Base-by-base conservation (phyloP, 2,329 filamentous ascomycete species). In the Bretziella fagacearum region DNA sequence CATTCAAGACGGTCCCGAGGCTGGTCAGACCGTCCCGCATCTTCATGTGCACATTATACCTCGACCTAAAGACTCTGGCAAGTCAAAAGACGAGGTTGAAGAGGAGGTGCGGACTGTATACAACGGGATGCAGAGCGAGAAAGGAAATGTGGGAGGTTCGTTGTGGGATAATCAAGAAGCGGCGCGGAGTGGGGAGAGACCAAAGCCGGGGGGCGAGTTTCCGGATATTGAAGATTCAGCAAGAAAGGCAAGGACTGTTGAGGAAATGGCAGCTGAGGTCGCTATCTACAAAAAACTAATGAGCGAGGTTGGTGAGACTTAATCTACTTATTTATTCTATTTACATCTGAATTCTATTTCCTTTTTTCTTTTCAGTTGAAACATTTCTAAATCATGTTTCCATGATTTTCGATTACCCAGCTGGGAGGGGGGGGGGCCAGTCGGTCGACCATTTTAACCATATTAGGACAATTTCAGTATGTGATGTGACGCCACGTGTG, bases 41-140 rank as follows among this genome's bases (percentile, higher is more conserved):
- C 77, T 95, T 11, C 91, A 98, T 64, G 82, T 86, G 22, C 91
- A 98, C 65, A 74, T 95, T 42, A 89, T 95, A 46, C 87, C 87
- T 17, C 68, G 87, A 29, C 66, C 65, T 49, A 71, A 77, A 32
- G 69, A 77, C 58, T 2, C 25, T 18, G 33, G 13, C 3, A 50
- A 50, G 22, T 70, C 60, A 59, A 65, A 56, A 26, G 62, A 63
- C 52, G 54, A 58, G 51, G 46, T 58, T 59, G 4, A 58, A 53
- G 68, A 73, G 8, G 69, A 74, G 42, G 6, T 51, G 6, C 87
- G 94, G 62, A 75, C 74, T 51, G 73, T 98, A 44, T 96, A 98
- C 63, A 74, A 77, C 52, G 71, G 77, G 64, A 73, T 98, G 68
- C 84, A 93, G 56, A 74, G 73, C 23, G 83, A 93, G 62, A 81